Conservation (phyloP, 345 rosid species). For the Brassica carinata region DNA sequence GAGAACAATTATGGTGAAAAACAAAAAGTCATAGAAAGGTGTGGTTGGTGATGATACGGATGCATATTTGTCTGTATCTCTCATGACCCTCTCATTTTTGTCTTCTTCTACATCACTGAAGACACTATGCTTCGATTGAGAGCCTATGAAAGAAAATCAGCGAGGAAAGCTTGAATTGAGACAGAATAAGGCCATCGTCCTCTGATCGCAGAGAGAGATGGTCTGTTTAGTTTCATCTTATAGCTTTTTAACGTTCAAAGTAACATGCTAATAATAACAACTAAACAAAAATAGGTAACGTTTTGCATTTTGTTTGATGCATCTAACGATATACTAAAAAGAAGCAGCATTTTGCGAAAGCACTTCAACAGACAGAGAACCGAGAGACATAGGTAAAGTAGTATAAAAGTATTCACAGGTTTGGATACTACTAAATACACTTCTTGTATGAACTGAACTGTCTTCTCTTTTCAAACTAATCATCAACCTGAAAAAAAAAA, state of each 20-base stretch:
- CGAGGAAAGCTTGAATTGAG: no score
- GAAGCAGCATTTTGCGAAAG: background rate
- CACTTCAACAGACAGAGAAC: background rate
- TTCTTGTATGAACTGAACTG: background rate
- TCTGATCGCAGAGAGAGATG: no score
- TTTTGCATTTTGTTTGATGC: conserved; percentile 11
- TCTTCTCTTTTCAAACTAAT: background rate
- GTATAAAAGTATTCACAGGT: background rate
- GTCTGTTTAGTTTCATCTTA: background rate
- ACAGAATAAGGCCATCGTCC: no score
- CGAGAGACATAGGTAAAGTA: background rate
- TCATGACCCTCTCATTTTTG: no score
- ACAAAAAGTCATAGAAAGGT: no score
- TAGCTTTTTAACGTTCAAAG: background rate
- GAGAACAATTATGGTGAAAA: no score
- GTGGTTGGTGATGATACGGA: no score
- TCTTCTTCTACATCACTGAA: no score
- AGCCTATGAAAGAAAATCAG: no score
- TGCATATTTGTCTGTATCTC: no score
- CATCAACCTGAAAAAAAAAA: background rate
- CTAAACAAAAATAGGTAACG: conserved; percentile 6
- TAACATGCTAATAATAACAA: background rate
- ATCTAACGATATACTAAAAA: background rate
- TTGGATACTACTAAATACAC: background rate
- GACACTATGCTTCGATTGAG: no score